These are phyloP conservation scores for Coleophoma cylindrospora DNA, from an alignment of 2,329 filamentous ascomycete genomes.

Conservation along the genomic window DNA sequence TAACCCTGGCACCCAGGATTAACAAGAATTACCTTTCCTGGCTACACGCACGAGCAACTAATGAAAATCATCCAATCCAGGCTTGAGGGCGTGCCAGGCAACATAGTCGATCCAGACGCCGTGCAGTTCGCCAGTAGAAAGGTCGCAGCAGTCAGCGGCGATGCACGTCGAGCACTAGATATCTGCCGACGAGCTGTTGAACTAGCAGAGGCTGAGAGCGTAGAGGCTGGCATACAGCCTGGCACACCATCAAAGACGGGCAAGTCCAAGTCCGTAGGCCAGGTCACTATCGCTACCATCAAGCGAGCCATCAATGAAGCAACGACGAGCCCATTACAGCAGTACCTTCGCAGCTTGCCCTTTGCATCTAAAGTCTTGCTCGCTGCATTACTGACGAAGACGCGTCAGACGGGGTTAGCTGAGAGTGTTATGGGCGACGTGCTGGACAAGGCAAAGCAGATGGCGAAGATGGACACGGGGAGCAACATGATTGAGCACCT, in stretches of 20 bases:
- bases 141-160: slow-evolving; percentile 92
- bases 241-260: slow-evolving; percentile 55
- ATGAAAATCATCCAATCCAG: slow-evolving; percentile 98
- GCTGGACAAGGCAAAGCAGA: slow-evolving; percentile 74
- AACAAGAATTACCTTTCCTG: slow-evolving; percentile 92
- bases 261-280: slow-evolving; percentile 29
- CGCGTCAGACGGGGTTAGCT: slow-evolving; percentile 75
- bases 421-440: slow-evolving; percentile 89
- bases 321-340: slow-evolving; percentile 86
- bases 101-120: slow-evolving; percentile 88
- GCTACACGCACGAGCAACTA: slow-evolving; percentile 94
- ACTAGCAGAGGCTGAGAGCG: slow-evolving; percentile 73
- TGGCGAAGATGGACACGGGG: slow-evolving; percentile 56
- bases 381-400: slow-evolving; percentile 72
- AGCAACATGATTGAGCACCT: slow-evolving; percentile 59
- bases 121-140: slow-evolving; percentile 95
- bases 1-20: slow-evolving; percentile 44
- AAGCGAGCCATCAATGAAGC: slow-evolving; percentile 94
- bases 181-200: slow-evolving; percentile 95
- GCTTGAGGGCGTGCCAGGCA: slow-evolving; percentile 78
- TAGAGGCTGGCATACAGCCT: slow-evolving; percentile 30
- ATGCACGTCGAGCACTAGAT: slow-evolving; percentile 86
- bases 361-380: slow-evolving; percentile 81
- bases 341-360: slow-evolving; percentile 78
- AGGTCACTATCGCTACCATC: slow-evolving; percentile 88